Evolutionary conservation across 345 rosid species (phyloP).

Genomic region (Pugionium cornutum): DNA sequence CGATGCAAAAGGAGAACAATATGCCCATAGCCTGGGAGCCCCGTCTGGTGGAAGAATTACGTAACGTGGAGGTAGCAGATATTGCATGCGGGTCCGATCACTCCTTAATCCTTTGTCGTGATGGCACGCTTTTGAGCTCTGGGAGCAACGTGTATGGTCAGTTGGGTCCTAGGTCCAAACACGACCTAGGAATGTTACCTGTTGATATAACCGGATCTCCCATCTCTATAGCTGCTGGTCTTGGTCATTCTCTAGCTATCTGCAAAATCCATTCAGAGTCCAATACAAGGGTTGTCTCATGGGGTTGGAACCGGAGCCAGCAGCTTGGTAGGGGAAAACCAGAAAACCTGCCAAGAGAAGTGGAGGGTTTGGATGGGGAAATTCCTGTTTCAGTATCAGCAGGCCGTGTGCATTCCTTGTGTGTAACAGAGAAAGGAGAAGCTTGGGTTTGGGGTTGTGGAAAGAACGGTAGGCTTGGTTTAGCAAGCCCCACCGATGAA

Average conservation of each 20-base stretch:
- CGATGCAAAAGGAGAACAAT: slow-evolving; percentile 71
- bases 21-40: slow-evolving; percentile 94
- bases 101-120: slow-evolving; percentile 70
- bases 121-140: slow-evolving; percentile 65
- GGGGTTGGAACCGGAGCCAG: slow-evolving; percentile 87
- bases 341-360: slow-evolving; percentile 48
- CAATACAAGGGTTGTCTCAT: slow-evolving; percentile 50
- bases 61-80: slow-evolving; percentile 53
- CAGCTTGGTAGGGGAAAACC: slow-evolving; percentile 82
- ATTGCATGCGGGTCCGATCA: slow-evolving; percentile 87
- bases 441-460: slow-evolving; percentile 93
- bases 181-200: slow-evolving; percentile 61
- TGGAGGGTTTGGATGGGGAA: slow-evolving; percentile 58
- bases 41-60: slow-evolving; percentile 58
- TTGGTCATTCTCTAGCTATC: slow-evolving; percentile 87
- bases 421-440: slow-evolving; percentile 62
- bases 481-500: slow-evolving; percentile 76
- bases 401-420: slow-evolving; percentile 77
- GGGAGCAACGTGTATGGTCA: slow-evolving; percentile 90
- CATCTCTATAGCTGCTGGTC: slow-evolving; percentile 65
- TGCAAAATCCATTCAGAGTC: slow-evolving; percentile 43
- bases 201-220: slow-evolving; percentile 49
- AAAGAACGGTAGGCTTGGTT: slow-evolving; percentile 78
- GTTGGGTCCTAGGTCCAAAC: slow-evolving; percentile 59
- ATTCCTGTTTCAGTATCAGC: slow-evolving; percentile 53